Evolutionary conservation across 2,329 filamentous ascomycete species (phyloP), one percentile per base, ranked within the genome.

Genomic region (Nemania sp.): DNA sequence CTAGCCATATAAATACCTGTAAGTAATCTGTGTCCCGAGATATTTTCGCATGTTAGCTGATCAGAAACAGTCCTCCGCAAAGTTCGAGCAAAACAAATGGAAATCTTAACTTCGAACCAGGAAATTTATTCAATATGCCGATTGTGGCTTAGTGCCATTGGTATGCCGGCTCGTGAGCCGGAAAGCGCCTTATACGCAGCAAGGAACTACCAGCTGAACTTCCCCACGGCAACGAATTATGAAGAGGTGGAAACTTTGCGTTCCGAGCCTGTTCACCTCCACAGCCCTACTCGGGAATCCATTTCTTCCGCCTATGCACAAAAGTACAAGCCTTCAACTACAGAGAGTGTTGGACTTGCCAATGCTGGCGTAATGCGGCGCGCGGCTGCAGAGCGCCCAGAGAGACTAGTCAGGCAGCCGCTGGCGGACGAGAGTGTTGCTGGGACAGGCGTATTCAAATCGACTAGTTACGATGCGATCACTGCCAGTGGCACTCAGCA

Each of bases 131-230:
- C 53, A 6, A 48, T 47, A 31, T 62, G 60, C 28, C 28, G 22
- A 5, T 36, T 23, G 22, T 68, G 66, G 66, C 54, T 67, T 2
- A 37, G 26, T 1, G 54, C 60, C 1, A 65, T 64, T 22, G 14
- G 49, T 6, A 58, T 64, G 46, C 61, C 64, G 3, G 40, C 55
- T 28, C 49, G 52, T 7, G 17, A 14, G 11, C 22, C 28, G 7
- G 31, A 19, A 6, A 20, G 20, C 33, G 26, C 46, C 20, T 14
- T 53, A 20, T 31, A 2, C 3, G 51, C 52, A 17, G 14, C 22
- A 22, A 42, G 17, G 30, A 3, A 6, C 3, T 33, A n/a, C 20
- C 22, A 22, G 39, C n/a, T n/a, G n/a, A n/a, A n/a, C n/a, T n/a
- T n/a, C n/a, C n/a, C n/a, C n/a, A n/a, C n/a, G n/a, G n/a, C n/a